Evolutionary conservation across 306 rosid genomes (phyloP).

Genomic region (Cotoneaster glaucophyllus): DNA sequence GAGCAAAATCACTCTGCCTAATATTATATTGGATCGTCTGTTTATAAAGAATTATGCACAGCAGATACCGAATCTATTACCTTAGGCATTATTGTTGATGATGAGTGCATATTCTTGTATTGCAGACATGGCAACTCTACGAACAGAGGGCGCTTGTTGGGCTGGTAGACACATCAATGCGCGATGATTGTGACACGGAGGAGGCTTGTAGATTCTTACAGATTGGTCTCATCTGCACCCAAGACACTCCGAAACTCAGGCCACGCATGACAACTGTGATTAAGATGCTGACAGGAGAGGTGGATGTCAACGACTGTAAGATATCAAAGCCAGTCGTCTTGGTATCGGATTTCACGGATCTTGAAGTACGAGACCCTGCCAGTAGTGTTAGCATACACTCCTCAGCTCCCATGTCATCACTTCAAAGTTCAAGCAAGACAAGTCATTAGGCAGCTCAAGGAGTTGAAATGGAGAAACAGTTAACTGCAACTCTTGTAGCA

Average conservation of each 20-base stretch:
- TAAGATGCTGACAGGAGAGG: slow-evolving; percentile 69
- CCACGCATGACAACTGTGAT: slow-evolving; percentile 88
- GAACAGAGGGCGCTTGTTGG: slow-evolving; percentile 54
- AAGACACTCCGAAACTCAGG: slow-evolving; percentile 72
- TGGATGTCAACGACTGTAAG: slow-evolving; percentile 26
- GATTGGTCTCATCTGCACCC: slow-evolving; percentile 88
- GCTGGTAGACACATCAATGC: slow-evolving; percentile 48
- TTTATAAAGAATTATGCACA: slow-evolving; percentile 1
- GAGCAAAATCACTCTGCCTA: background rate
- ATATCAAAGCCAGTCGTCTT: slow-evolving; percentile 83
- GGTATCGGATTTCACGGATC: slow-evolving; percentile 79
- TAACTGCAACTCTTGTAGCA: no score
- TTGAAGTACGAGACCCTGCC: slow-evolving; percentile 36
- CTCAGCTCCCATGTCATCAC: no score
- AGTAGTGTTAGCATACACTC: no score
- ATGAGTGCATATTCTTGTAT: slow-evolving; percentile 3
- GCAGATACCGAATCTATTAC: background rate
- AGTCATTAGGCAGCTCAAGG: no score
- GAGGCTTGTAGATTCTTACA: slow-evolving; percentile 72
- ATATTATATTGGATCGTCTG: background rate
- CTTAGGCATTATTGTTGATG: slow-evolving; percentile 6
- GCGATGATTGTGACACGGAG: slow-evolving; percentile 64
- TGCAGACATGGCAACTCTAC: slow-evolving; percentile 70
- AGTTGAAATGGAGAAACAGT: no score
- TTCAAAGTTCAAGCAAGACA: no score